These are phyloP conservation scores for Solanum chacoense DNA, from an alignment of 305 asterid genomes.

Conservation along the genomic window DNA sequence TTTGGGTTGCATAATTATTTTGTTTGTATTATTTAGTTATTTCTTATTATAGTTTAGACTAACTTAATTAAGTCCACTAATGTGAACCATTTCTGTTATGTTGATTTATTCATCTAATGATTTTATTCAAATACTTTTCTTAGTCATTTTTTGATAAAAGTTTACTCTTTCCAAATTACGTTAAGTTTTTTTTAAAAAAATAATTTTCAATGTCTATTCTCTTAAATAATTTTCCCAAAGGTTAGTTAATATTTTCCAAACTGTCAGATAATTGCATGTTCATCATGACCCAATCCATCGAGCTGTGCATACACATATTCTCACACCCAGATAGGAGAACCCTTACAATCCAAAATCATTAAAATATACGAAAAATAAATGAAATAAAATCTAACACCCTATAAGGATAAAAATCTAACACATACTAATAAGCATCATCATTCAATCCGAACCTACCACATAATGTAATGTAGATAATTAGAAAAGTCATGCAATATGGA, in stretches of 20 bases:
- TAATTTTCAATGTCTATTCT: neutral
- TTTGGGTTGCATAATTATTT: neutral
- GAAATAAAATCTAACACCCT: neutral
- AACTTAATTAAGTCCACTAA: neutral
- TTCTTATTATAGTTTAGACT: neutral
- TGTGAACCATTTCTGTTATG: neutral
- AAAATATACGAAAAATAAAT: too few relatives aligned
- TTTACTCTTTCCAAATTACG: neutral
- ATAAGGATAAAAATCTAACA: neutral
- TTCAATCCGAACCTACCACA: neutral
- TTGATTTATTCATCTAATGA: neutral
- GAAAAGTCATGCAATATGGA: neutral
- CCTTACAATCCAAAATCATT: neutral
- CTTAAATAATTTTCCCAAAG: neutral
- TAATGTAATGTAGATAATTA: neutral
- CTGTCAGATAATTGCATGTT: neutral
- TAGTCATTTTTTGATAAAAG: neutral
- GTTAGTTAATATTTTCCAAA: neutral
- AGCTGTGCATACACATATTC: neutral
- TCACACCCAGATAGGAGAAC: too few relatives aligned
- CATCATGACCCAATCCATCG: too few relatives aligned
- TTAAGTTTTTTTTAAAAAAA: too few relatives aligned
- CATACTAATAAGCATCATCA: neutral
- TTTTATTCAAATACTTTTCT: neutral
- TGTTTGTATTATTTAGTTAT: neutral